Conservation (phyloP, 352 stramenopile species). For the Phytophthora palmivora region DNA sequence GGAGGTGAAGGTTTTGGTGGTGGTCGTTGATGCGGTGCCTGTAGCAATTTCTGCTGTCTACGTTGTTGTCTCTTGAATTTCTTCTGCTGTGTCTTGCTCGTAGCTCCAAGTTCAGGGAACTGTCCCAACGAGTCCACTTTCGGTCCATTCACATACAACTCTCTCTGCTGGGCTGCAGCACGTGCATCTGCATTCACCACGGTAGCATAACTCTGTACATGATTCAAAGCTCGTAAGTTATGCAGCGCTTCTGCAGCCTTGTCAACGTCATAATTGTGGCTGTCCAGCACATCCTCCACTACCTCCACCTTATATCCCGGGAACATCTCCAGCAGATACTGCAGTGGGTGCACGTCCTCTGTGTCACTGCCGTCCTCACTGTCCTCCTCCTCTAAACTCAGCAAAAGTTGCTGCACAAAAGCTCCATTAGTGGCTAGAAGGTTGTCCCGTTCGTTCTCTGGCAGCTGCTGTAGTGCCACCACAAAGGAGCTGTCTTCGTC, state of each 20-base stretch:
- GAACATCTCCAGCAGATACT: slow-evolving; percentile 61
- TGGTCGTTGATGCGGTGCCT: slow-evolving; percentile 31
- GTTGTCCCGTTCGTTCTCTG: slow-evolving; percentile 48
- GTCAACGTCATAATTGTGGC: slow-evolving; percentile 62
- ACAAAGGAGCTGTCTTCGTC: slow-evolving; percentile 61
- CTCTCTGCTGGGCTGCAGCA: slow-evolving; percentile 24
- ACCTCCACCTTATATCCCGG: slow-evolving; percentile 64
- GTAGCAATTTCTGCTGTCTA: slow-evolving; percentile 36
- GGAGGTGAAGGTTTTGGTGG: slow-evolving; percentile 40
- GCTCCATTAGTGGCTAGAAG: slow-evolving; percentile 55
- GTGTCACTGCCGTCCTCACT: slow-evolving; percentile 30
- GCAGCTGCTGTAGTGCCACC: slow-evolving; percentile 47
- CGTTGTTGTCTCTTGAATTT: slow-evolving; percentile 35
- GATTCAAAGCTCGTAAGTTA: slow-evolving; percentile 58
- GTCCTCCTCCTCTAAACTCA: slow-evolving; percentile 57
- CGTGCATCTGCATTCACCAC: slow-evolving; percentile 47
- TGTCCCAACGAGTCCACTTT: slow-evolving; percentile 59
- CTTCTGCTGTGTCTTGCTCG: slow-evolving; percentile 45
- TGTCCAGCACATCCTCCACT: slow-evolving; percentile 70
- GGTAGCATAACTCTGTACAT: slow-evolving; percentile 70
- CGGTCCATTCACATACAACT: slow-evolving; percentile 35
- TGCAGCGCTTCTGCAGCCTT: slow-evolving; percentile 58
- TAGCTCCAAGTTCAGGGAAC: slow-evolving; percentile 50
- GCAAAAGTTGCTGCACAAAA: slow-evolving; percentile 72
- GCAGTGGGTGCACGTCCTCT: slow-evolving; percentile 57